phyloP scores from a whole-genome alignment of 2,329 filamentous ascomycete genomes.

The Berkeleyomyces basicola region DNA sequence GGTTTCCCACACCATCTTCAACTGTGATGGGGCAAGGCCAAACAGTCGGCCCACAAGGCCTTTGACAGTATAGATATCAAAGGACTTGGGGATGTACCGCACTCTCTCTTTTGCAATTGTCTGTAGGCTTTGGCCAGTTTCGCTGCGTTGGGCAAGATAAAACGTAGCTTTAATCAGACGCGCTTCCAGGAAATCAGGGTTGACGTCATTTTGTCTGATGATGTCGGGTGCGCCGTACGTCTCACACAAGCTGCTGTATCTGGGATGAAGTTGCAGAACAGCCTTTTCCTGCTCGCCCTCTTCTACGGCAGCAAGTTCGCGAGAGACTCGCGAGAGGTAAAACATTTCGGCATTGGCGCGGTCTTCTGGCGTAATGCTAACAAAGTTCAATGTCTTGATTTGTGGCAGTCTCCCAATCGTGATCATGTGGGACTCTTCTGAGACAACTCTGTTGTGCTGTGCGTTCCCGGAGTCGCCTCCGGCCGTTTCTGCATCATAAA shows the following conservation, averaged over 20 bases:
- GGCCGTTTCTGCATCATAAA: constrained; percentile 39
- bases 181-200: constrained; percentile 70
- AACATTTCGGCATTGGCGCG: constrained; percentile 82
- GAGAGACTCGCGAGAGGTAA: constrained; percentile 71
- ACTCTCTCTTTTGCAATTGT: constrained; percentile 19
- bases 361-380: constrained; percentile 53
- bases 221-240: constrained; percentile 58
- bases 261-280: constrained; percentile 48
- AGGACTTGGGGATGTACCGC: constrained; percentile 51
- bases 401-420: constrained; percentile 57
- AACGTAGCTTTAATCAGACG: constrained; percentile 53
- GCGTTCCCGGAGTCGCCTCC: constrained; percentile 25
- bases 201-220: constrained; percentile 37
- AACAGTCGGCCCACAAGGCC: constrained; percentile 62
- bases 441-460: constrained; percentile 22
- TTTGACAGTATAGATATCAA: constrained; percentile 68
- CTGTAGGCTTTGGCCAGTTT: constrained; percentile 8
- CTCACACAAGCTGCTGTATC: constrained; percentile 58
- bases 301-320: constrained; percentile 48
- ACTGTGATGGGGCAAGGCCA: constrained; percentile 40
- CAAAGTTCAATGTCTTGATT: constrained; percentile 58
- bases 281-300: constrained; percentile 30
- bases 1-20: constrained; percentile 71
- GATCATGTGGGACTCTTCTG: constrained; percentile 76
- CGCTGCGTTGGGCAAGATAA: constrained; percentile 8